Base-by-base conservation (phyloP, 2,329 filamentous ascomycete species). In the Clonostachys rhizophaga region DNA sequence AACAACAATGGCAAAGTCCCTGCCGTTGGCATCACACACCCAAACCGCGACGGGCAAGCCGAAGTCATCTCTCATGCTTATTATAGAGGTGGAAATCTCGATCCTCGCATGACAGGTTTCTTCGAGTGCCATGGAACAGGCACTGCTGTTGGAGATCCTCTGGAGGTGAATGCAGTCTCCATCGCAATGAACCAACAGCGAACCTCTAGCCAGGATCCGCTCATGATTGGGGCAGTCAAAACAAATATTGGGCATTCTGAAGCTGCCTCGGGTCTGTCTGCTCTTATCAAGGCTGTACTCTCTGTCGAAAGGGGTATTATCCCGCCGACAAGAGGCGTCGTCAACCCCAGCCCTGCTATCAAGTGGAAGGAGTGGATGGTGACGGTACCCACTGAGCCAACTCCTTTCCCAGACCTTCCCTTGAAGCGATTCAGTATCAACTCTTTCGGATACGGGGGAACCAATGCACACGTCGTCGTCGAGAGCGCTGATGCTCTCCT, bases 11-110 rank as follows among this genome's bases (percentile, higher is more conserved):
- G 75, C 17, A 62, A 55, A 3, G 24, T 30, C 8, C 24, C 24
- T 30, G 63, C 62, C 3, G 69, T 54, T 53, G 76, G 76, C 4
- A 76, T 83, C 46, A 81, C 77, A 0, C 65, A 75, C 47, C 80
- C 80, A 0, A 78, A 64, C 36, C 57, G 59, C 0, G 56, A 59
- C 2, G 68, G 70, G 2, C 76, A 79, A 47, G 58, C 61, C 2
- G 59, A 58, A 65, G 48, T 66, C 4, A 59, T 61, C 41, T 10
- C 14, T 51, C 66, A 47, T 48, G 58, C 57, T 6, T 50, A 60
- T 42, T 40, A 51, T 10, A 45, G 53, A 47, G 47, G 54, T 46
- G 48, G 53, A 57, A 42, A 52, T 18, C 12, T 48, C 46, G 17
- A 66, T 53, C 56, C 61, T n/a, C 42, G 37, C 14, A 11, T 49